Conservation (phyloP, 768 basidiomycete genomes). For the Macrocybe gigantea region DNA sequence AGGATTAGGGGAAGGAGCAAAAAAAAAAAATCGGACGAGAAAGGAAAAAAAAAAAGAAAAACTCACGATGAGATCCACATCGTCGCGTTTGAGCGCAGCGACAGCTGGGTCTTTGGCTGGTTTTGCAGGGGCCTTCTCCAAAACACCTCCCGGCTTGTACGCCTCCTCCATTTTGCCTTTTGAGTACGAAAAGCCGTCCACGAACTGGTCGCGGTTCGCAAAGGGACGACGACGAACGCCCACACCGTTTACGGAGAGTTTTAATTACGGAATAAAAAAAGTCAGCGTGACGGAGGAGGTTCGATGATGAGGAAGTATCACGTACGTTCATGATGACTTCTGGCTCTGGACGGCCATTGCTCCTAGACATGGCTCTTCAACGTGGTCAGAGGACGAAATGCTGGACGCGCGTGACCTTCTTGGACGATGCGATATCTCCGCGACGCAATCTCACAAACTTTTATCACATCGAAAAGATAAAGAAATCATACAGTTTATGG, state of each 20-base stretch:
- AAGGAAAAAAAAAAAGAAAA: neutral
- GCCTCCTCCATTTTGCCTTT: slow-evolving; percentile 66
- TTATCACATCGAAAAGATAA: too few species aligned
- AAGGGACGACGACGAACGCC: neutral
- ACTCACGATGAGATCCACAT: slow-evolving; percentile 60
- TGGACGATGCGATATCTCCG: too few species aligned
- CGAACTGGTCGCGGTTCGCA: slow-evolving; percentile 34
- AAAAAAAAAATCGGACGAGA: neutral
- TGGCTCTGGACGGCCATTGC: slow-evolving; percentile 18
- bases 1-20: neutral
- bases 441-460: too few species aligned
- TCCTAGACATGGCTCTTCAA: neutral
- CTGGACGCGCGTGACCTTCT: too few species aligned
- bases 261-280: slow-evolving; percentile 1
- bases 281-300: neutral
- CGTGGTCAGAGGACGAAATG: too few species aligned
- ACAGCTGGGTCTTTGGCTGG: slow-evolving; percentile 32
- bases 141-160: slow-evolving; percentile 45
- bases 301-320: slow-evolving; percentile 1
- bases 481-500: too few species aligned
- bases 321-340: slow-evolving; percentile 58
- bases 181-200: slow-evolving; percentile 61
- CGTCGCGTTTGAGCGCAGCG: slow-evolving; percentile 46
- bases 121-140: slow-evolving; percentile 52
- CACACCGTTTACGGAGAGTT: neutral